Evolutionary conservation across 164 flowering plant genomes (phyloP), one percentile per base, ranked within the genome.

Genomic region (Kingdonia uniflora): DNA sequence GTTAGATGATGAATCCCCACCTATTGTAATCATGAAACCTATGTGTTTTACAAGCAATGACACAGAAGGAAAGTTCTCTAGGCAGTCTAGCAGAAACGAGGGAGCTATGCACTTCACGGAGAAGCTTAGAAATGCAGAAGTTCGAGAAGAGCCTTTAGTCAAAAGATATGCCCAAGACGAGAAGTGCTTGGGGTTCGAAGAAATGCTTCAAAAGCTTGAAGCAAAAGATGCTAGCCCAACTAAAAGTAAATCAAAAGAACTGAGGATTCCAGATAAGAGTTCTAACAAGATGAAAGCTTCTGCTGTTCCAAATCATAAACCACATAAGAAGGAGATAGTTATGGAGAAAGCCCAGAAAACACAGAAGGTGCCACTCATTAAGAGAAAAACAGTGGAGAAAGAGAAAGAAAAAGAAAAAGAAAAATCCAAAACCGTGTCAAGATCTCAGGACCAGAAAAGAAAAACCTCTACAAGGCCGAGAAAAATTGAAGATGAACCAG

Each of bases 1-100:
- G n/a, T 48, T 42, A 3, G 47, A 35, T 57, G 66, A 71, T 55
- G 76, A 70, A 57, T 41, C 46, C 6, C 76, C 86, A 17, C 94
- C 94, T 19, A 89, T 89, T 56, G 97, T 89, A 44, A 67, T 89
- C 38, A 81, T 90, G 38, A 87, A 75, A 61, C 95, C 95, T 47
- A 15, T 66, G 48, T 60, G n/a, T 42, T 53, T 20, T 49, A 64
- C 70, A 12, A 44, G 16, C 40, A 6, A 15, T 24, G 65, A 68
- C 29, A 19, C 55, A 26, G 63, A 68, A 45, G 55, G 61, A 49
- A 16, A 26, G 14, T 22, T n/a, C 1, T 19, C 11, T 4, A 48
- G 52, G 29, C 16, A 42, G 42, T 20, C 17, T 13, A 56, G 43
- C 51, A 17, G 17, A 56, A 68, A 65, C 20, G 66, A 68, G 42